Base-by-base conservation (phyloP, 2,329 filamentous ascomycete species). In the Aspergillus sp. region DNA sequence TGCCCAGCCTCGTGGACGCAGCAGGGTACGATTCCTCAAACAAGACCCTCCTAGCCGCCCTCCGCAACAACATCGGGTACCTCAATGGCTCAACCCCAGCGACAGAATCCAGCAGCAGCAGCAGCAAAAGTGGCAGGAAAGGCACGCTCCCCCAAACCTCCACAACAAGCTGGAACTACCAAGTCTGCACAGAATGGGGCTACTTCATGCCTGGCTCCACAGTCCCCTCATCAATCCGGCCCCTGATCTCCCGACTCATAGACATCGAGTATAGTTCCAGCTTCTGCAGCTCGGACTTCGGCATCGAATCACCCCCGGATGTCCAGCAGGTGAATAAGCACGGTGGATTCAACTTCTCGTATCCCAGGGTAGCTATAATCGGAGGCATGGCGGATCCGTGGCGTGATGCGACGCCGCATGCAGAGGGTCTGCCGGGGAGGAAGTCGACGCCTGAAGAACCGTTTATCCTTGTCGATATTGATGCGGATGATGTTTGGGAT, bases 371-470 rank as follows among this genome's bases (percentile, higher is more conserved):
- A 0, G 91, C 91, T 3, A 82, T 90, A 48, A 79, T 96, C 40
- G 90, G 92, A 61, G 91, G 91, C 27, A 83, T 90, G 61, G 84
- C 85, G 56, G 91, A 96, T 68, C 90, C 91, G 0, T 96, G 91
- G 91, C 83, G 88, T 17, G 84, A 86, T 0, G 89, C 89, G 0
- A 89, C 87, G 0, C 85, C 89, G 0, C 86, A 93, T 50, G 87
- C 86, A 0, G 82, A 85, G n/a, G 82, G 79, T 1, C 81, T 86
- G 0, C 78, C 80, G 0, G 75, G 79, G 30, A 79, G 89, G 19
- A 73, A 77, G 13, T 89, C 82, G 45, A 89, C 89, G 0, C 75
- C 78, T 0, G 81, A 80, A 48, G 83, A 92, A 76, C 90, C 90
- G 0, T 89, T 88, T 61, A 80, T 90, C n/a, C 69, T 93, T 46